Percentiles rank a stretch among this genome's conserved stretches.
Conservation (phyloP, 2,329 filamentous ascomycete genomes). For the Monilinia fructicola region DNA sequence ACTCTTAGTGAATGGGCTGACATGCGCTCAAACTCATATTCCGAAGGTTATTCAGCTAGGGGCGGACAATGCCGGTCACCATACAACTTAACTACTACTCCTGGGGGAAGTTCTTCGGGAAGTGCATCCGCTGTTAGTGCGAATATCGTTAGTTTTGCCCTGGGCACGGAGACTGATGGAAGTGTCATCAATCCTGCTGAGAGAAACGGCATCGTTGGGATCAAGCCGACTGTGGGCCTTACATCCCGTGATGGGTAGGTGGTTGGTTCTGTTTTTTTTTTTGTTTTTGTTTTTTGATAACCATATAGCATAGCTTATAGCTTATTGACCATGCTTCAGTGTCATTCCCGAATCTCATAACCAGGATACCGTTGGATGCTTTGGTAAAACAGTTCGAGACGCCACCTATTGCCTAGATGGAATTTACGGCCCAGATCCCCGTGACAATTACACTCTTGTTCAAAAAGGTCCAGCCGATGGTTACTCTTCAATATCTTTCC, state of each 20-base stretch:
- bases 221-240: slow-evolving; percentile 74
- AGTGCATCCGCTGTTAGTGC: slow-evolving; percentile 63
- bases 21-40: slow-evolving; percentile 67
- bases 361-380: slow-evolving; percentile 67
- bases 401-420: slow-evolving; percentile 64
- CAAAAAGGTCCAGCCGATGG: slow-evolving; percentile 56
- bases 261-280: not conserved
- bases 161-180: slow-evolving; percentile 75
- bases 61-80: slow-evolving; percentile 64
- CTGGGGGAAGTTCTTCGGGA: slow-evolving; percentile 68
- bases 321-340: slow-evolving; percentile 43
- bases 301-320: not conserved
- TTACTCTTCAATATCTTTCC: slow-evolving; percentile 49
- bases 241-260: slow-evolving; percentile 57
- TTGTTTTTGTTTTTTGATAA: not conserved
- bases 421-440: slow-evolving; percentile 62
- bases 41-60: slow-evolving; percentile 64
- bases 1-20: slow-evolving; percentile 73
- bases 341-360: slow-evolving; percentile 66
- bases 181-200: slow-evolving; percentile 71
- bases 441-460: slow-evolving; percentile 65
- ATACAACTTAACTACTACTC: slow-evolving; percentile 68
- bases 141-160: slow-evolving; percentile 61
- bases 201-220: slow-evolving; percentile 66
- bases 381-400: slow-evolving; percentile 68